These are phyloP conservation scores for Aspergillus sp. DNA, from an alignment of 2,329 filamentous ascomycete genomes.

Conservation along the genomic window DNA sequence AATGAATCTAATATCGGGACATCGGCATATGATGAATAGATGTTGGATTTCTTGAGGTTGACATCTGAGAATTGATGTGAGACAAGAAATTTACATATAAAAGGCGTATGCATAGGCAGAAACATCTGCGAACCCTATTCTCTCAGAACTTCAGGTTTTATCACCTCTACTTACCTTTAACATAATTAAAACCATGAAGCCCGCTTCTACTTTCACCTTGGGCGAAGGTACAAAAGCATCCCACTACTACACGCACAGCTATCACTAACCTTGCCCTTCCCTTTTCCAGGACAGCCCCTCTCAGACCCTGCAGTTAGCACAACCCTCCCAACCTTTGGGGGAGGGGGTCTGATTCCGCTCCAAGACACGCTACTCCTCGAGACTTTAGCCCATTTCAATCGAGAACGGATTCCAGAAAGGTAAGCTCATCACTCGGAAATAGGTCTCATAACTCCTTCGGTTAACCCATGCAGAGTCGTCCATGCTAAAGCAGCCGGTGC, in stretches of 20 bases:
- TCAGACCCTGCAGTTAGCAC: conserved; percentile 15
- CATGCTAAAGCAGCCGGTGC: conserved; percentile 55
- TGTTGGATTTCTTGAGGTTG: neutral
- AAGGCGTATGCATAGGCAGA: neutral
- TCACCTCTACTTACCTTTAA: neutral
- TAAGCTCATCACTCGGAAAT: conserved; percentile 18
- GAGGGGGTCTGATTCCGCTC: conserved; percentile 40
- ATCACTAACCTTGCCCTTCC: neutral
- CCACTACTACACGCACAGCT: neutral
- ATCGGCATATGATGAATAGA: neutral
- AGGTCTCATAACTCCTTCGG: neutral
- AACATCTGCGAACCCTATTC: neutral
- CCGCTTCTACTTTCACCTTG: neutral
- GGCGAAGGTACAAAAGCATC: neutral
- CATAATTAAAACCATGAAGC: neutral
- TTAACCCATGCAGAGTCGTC: conserved; percentile 37
- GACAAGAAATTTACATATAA: neutral
- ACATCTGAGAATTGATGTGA: neutral
- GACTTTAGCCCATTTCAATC: conserved; percentile 54
- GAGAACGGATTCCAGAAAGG: conserved; percentile 55
- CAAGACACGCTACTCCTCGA: conserved; percentile 58
- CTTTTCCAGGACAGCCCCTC: conserved; percentile 19
- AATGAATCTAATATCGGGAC: neutral
- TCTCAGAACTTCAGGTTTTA: neutral
- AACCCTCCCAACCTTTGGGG: conserved; percentile 18